Conservation (phyloP, 1,139 yeast genomes). For the Kluyveromyces marxianus region DNA sequence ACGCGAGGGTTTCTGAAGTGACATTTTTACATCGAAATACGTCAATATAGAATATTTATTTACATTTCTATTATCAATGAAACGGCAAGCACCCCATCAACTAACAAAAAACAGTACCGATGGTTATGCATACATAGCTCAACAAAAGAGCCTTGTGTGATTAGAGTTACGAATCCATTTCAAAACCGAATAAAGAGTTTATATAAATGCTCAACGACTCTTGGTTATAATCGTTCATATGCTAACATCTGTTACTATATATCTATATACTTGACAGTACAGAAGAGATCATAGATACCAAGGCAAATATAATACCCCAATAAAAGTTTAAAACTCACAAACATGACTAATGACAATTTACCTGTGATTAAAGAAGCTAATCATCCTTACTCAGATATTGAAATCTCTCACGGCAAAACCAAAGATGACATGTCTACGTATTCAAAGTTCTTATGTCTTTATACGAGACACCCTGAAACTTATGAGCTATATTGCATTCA, state of each 20-base stretch:
- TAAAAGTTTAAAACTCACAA: background rate
- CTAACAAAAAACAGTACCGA: no score
- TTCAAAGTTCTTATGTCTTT: slow-evolving; percentile 32
- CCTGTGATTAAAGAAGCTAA: slow-evolving; percentile 1
- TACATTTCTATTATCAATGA: no score
- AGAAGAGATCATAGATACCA: background rate
- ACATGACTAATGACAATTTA: background rate
- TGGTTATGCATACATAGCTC: no score
- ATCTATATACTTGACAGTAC: background rate
- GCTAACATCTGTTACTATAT: no score
- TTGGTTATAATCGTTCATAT: no score
- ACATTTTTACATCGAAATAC: background rate
- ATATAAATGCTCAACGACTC: no score
- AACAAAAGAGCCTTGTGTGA: no score
- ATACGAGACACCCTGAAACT: slow-evolving; percentile 24
- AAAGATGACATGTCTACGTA: slow-evolving; percentile 30
- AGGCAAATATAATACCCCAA: no score
- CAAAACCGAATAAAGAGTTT: no score
- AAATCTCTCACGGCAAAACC: slow-evolving; percentile 7
- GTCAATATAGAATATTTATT: no score
- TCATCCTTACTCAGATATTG: slow-evolving; percentile 8
- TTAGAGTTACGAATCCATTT: no score
- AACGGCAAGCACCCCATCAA: no score
- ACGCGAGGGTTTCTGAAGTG: background rate
- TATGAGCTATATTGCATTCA: slow-evolving; percentile 20